Base-by-base conservation (phyloP, 2,329 filamentous ascomycete genomes). In the Incumbomyces delicatus region DNA sequence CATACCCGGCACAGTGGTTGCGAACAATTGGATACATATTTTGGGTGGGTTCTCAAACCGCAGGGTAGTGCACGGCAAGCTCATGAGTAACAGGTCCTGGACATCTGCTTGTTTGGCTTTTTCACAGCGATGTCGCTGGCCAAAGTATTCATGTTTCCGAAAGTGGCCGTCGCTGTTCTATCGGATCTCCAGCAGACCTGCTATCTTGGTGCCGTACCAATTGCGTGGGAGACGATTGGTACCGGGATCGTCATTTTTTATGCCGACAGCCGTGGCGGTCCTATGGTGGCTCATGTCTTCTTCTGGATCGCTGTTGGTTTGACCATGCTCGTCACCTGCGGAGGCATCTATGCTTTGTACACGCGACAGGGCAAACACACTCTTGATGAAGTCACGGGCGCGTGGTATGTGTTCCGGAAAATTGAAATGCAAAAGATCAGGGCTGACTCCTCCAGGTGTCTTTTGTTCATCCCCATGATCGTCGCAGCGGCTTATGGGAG, bases 191-290 rank as follows among this genome's bases (percentile, higher is more conserved):
- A 56, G 18, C 22, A 47, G n/a, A 53, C 50, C 22, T 53, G 52
- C 36, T 59, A 52, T 41, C 37, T 59, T 3, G 57, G 56, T 17
- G 53, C 57, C 6, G 49, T 58, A 4, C 41, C 50, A 2, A 55
- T 58, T 8, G 50, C 48, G n/a, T 49, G 50, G 20, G 52, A 58
- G 30, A 58, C 54, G 8, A 55, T 58, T 35, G 51, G 57, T 14
- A 34, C 49, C 17, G 57, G 57, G 22, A 45, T 59, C 10, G 47
- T 56, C 22, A 52, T 47, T 6, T 60, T 52, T 46, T 60, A 60
- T 41, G 46, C 50, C 31, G 44, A 54, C 33, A 49, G 49, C 7
- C 27, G 41, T 35, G 31, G 48, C 18, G 57, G 47, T 8, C 27
- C 43, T 17, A 58, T 55, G 50, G 52, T 50, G 1, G 54, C 53